Evolutionary conservation across 352 stramenopile genomes (phyloP), one percentile per base, ranked within the genome.

Genomic region (Phytophthora pinifolia): DNA sequence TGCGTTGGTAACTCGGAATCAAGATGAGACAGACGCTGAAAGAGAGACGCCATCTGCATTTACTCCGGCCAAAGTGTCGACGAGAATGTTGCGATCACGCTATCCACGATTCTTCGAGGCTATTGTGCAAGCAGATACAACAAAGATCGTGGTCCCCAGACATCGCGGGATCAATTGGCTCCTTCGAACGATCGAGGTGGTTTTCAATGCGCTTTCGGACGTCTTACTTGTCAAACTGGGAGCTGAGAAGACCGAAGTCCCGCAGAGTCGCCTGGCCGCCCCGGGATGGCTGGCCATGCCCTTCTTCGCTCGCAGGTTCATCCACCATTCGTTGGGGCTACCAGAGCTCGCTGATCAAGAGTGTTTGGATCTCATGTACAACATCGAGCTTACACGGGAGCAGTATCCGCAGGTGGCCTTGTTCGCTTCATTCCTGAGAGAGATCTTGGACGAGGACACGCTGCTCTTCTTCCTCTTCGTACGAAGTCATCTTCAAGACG

Each of bases 331-430:
- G 0, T 37, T 94, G 5, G 83, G 83, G 4, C 51, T 89, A 1
- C 43, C 59, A 2, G 46, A 72, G 25, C 59, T 93, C 2, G 81
- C 78, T 0, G 79, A 92, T 14, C 81, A 94, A 59, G 81, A 94
- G 14, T 78, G 67, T 15, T 30, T 89, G 8, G 81, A 94, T 39
- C 52, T 94, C n/a, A 67, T 89, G 41, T 75, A 73, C 47, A 94
- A 88, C 32, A 46, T 84, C 4, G 83, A 92, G 36, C 30, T 68
- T 1, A 48, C 20, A n/a, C 59, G 74, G 4, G 72, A 86, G 8
- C 43, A 54, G 6, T 86, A 86, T 22, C 69, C 72, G 1, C 61
- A 78, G 6, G 64, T 87, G 15, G 57, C 68, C 7, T 30, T 82
- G 25, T 94, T 94, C 35, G 65, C 67, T 3, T 69, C 62, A 0